Evolutionary conservation across 768 basidiomycete genomes (phyloP).

Genomic region (Mycena rosella): DNA sequence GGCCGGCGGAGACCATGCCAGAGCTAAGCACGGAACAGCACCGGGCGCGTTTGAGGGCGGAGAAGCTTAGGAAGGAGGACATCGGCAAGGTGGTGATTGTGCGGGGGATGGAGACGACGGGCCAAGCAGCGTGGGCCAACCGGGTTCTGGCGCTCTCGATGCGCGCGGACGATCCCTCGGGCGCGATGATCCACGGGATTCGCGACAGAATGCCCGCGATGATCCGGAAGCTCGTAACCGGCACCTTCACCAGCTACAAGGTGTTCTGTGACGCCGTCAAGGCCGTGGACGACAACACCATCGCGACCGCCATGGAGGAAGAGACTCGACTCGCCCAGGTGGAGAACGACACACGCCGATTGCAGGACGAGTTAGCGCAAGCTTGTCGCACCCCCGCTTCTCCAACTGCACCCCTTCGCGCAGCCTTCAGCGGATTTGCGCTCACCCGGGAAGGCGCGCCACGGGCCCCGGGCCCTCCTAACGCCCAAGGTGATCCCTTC

Average conservation of each 20-base stretch:
- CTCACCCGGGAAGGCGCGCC: conserved; percentile 5
- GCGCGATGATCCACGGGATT: conserved; percentile 21
- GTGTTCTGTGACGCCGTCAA: conserved; percentile 22
- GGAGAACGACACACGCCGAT: conserved; percentile 6
- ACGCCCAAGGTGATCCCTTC: conserved; percentile 5
- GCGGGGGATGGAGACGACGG: conserved; percentile 16
- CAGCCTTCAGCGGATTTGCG: conserved; percentile 9
- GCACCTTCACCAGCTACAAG: conserved; percentile 14
- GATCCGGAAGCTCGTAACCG: conserved; percentile 14
- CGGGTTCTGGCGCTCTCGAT: conserved; percentile 11
- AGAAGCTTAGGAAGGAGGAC: conserved; percentile 18
- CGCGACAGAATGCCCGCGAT: conserved; percentile 16
- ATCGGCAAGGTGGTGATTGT: conserved; percentile 16
- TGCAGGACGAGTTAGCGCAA: conserved; percentile 12
- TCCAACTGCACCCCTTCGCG: conserved; percentile 20
- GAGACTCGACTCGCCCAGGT: conserved; percentile 1
- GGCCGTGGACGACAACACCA: conserved; percentile 18
- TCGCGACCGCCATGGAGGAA: conserved; percentile 6
- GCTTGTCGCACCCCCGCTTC: conserved; percentile 1
- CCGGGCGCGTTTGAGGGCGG: conserved; percentile 17
- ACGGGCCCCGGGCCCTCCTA: not conserved
- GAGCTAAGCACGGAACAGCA: conserved; percentile 23
- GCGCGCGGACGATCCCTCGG: conserved; percentile 12
- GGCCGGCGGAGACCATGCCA: conserved; percentile 13
- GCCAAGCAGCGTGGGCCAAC: conserved; percentile 22